These are phyloP conservation scores for Ascochyta rabiei DNA, from an alignment of 2,329 filamentous ascomycete genomes.

Conservation along the genomic window DNA sequence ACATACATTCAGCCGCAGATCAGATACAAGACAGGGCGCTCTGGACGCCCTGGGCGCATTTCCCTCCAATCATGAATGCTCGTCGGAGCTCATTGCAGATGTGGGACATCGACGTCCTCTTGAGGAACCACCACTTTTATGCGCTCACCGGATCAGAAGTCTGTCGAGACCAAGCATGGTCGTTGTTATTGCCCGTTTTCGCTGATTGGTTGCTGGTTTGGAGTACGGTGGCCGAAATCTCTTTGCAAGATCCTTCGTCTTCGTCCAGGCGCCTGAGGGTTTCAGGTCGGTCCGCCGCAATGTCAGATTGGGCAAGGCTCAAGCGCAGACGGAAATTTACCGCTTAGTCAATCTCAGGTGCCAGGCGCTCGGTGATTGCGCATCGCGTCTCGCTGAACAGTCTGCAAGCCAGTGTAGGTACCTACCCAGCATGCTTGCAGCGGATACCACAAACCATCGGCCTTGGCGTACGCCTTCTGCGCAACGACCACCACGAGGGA, in stretches of 20 bases:
- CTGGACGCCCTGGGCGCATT: neutral
- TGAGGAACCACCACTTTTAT: neutral
- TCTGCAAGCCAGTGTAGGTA: constrained; percentile 24
- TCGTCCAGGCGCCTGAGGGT: constrained; percentile 40
- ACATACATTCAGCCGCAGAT: constrained; percentile 16
- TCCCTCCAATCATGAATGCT: constrained; percentile 8
- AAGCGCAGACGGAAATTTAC: constrained; percentile 31
- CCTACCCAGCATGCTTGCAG: constrained; percentile 24
- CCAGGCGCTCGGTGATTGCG: constrained; percentile 50
- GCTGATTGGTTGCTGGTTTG: constrained; percentile 34
- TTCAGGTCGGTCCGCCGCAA: constrained; percentile 41
- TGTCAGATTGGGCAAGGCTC: constrained; percentile 38
- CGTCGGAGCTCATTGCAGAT: neutral
- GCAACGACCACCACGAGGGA: constrained; percentile 24
- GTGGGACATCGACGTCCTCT: neutral
- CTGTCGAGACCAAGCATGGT: constrained; percentile 9
- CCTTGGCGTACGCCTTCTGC: constrained; percentile 21
- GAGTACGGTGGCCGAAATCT: constrained; percentile 32
- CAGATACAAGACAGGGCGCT: constrained; percentile 5
- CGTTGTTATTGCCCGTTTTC: constrained; percentile 1
- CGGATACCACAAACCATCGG: constrained; percentile 23
- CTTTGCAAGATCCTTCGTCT: constrained; percentile 38
- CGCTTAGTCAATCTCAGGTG: constrained; percentile 21
- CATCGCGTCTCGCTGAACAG: constrained; percentile 35
- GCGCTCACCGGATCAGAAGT: neutral